Percentiles rank a stretch among this genome's conserved stretches.
Conservation (phyloP, 257 asterid species). For the Nicotiana knightiana region DNA sequence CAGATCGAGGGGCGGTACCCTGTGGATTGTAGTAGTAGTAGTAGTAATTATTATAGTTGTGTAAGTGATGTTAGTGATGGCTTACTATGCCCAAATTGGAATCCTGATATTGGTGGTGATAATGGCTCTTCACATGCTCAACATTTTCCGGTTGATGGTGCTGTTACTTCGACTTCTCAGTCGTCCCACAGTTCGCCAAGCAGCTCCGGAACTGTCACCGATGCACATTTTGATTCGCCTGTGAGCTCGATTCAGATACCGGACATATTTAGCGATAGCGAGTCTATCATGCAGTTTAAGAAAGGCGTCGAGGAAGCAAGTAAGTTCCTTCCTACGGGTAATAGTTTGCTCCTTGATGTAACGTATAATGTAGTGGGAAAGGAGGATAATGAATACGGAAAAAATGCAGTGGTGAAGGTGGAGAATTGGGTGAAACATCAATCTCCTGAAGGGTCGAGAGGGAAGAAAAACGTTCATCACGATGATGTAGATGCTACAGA, state of each 20-base stretch:
- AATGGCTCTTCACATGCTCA: background rate
- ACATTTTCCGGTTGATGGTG: background rate
- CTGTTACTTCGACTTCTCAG: constrained; percentile 3
- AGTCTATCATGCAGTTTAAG: constrained; percentile 49
- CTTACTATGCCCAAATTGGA: constrained; percentile 39
- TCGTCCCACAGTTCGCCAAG: constrained; percentile 5
- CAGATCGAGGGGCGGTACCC: constrained; percentile 12
- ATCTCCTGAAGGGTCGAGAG: constrained; percentile 30
- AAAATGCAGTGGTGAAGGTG: constrained; percentile 15
- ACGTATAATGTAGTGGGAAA: constrained; percentile 28
- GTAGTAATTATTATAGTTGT: background rate
- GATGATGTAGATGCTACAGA: constrained; percentile 24
- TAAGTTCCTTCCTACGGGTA: constrained; percentile 51
- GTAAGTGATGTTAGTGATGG: constrained; percentile 9
- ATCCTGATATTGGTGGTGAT: constrained; percentile 14
- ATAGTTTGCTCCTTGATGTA: constrained; percentile 24
- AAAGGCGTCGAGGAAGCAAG: constrained; percentile 69
- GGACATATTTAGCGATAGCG: constrained; percentile 31
- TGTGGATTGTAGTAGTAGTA: constrained; percentile 13
- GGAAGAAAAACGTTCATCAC: constrained; percentile 48
- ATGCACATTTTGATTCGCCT: constrained; percentile 12
- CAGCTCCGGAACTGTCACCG: constrained; percentile 7
- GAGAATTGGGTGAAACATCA: constrained; percentile 18
- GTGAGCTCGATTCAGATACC: constrained; percentile 7
- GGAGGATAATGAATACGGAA: constrained; percentile 21